Evolutionary conservation across 1,139 yeast species (phyloP).

Genomic region (Yamadazyma friedrichii): DNA sequence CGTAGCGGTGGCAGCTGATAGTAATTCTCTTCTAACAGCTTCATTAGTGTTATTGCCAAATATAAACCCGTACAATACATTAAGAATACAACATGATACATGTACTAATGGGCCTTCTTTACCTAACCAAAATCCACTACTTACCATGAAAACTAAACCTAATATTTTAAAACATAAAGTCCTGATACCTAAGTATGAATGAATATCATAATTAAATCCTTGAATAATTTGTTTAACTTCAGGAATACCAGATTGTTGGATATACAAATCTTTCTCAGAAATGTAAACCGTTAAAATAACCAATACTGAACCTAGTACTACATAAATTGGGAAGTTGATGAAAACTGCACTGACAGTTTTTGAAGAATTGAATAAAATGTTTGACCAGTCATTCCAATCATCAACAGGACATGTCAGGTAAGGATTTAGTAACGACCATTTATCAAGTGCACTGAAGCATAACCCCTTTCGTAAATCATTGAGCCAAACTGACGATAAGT

Average conservation of each 20-base stretch:
- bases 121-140: conserved; percentile 88
- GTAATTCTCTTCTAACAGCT: conserved; percentile 58
- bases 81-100: conserved; percentile 65
- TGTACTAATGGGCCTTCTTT: conserved; percentile 94
- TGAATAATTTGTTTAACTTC: conserved; percentile 65
- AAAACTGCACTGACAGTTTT: conserved; percentile 20
- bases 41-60: conserved; percentile 49
- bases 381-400: conserved; percentile 44
- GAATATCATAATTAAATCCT: conserved; percentile 48
- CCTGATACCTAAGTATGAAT: conserved; percentile 44
- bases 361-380: conserved; percentile 24
- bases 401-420: conserved; percentile 46
- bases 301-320: conserved; percentile 27
- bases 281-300: conserved; percentile 31
- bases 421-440: conserved; percentile 45
- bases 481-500: conserved; percentile 60
- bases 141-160: conserved; percentile 64
- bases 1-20: conserved; percentile 87
- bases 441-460: conserved; percentile 36
- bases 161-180: conserved; percentile 50
- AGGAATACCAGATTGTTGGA: conserved; percentile 67
- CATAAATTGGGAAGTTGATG: conserved; percentile 40
- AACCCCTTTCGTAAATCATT: conserved; percentile 57
- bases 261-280: conserved; percentile 39
- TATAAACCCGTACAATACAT: conserved; percentile 26